A percentile compares a stretch with the other conserved stretches of the same genome.
phyloP scores from a whole-genome alignment of 1,139 yeast species.

The Pichia norvegensis region DNA sequence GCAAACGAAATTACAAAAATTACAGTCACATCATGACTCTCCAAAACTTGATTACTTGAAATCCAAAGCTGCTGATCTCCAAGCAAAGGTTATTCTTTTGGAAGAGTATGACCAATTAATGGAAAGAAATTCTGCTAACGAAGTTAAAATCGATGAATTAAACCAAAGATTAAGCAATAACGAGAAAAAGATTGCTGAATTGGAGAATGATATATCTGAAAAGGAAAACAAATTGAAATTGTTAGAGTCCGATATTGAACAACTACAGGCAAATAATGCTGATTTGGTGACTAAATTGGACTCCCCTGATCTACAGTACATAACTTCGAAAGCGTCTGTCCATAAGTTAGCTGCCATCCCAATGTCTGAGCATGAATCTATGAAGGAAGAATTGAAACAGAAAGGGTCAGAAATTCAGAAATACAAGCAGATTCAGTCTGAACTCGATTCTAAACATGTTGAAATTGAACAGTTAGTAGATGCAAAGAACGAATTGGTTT shows the following conservation, averaged over 20 bases:
- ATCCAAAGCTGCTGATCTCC: not conserved
- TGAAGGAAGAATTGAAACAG: not conserved
- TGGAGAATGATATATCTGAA: not conserved
- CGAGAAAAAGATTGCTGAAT: not conserved
- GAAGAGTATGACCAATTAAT: not conserved
- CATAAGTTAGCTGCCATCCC: not conserved
- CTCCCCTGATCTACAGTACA: conserved; percentile 12
- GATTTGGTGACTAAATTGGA: conserved; percentile 5
- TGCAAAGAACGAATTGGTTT: conserved; percentile 1
- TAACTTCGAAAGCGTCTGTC: not conserved
- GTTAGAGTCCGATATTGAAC: not conserved
- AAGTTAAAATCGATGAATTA: not conserved
- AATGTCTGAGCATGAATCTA: not conserved
- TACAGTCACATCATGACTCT: not conserved
- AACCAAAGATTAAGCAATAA: not conserved
- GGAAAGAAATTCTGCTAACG: not conserved
- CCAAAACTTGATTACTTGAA: not conserved
- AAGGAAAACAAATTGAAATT: not conserved
- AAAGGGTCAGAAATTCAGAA: conserved; percentile 1
- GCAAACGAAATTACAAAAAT: not conserved
- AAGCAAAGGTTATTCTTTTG: not conserved
- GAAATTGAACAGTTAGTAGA: conserved; percentile 5
- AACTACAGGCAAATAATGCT: not conserved
- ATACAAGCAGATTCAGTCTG: not conserved
- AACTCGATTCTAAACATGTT: conserved; percentile 7